Evolutionary conservation across 352 stramenopile species (phyloP).

Genomic region (Nothophytophthora sp.): DNA sequence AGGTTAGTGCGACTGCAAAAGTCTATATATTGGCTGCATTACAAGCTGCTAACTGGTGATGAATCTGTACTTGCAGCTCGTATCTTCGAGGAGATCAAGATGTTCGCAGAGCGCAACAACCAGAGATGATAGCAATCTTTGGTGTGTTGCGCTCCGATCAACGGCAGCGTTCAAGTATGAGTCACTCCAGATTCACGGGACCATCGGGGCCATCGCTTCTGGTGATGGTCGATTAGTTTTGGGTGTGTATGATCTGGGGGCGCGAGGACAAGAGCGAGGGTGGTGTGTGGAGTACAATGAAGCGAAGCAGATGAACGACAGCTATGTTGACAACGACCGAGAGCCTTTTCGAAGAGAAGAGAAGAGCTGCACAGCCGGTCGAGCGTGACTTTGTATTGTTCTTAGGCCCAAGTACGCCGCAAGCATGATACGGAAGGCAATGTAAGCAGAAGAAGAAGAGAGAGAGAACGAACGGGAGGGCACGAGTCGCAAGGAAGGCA

Average conservation of each 20-base stretch:
- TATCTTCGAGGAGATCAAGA: conserved; percentile 89
- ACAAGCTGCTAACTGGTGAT: no score
- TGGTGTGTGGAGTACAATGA: conserved; percentile 43
- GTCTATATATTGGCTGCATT: not conserved
- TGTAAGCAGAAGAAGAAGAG: no score
- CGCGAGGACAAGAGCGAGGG: conserved; percentile 34
- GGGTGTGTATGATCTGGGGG: conserved; percentile 42
- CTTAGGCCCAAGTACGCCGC: no score
- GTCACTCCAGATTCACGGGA: not conserved
- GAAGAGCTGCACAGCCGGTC: conserved; percentile 5
- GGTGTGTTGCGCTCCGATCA: conserved; percentile 9
- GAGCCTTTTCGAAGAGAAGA: conserved; percentile 33
- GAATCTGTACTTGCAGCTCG: conserved; percentile 53
- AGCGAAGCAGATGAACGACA: conserved; percentile 32
- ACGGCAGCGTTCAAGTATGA: conserved; percentile 14
- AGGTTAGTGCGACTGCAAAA: conserved; percentile 34
- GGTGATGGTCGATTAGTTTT: conserved; percentile 30
- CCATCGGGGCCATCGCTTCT: conserved; percentile 10
- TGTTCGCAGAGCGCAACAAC: conserved; percentile 76
- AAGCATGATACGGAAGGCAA: no score
- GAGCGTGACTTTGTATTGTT: no score
- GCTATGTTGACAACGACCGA: conserved; percentile 15
- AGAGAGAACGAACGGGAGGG: no score
- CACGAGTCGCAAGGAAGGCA: no score
- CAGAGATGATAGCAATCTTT: conserved; percentile 56